These are phyloP conservation scores for Penicillium sp. DNA, from an alignment of 2,329 filamentous ascomycete species.

Conservation along the genomic window DNA sequence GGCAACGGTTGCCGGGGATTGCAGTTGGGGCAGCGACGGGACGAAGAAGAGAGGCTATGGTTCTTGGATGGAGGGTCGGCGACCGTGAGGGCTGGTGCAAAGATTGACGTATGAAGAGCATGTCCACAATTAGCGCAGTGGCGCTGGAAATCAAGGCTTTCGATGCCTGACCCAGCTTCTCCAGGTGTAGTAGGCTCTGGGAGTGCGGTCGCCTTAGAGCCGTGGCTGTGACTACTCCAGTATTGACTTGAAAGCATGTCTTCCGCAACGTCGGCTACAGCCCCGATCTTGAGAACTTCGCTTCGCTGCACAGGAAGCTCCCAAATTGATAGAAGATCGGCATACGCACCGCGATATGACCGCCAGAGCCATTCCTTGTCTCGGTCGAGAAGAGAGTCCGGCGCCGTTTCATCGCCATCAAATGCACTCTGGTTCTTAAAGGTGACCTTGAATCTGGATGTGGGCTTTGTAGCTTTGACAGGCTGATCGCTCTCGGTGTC, in stretches of 20 bases:
- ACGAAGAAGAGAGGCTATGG: conserved; percentile 15
- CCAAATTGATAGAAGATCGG: conserved; percentile 60
- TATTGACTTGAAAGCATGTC: conserved; percentile 21
- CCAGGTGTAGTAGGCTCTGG: conserved; percentile 18
- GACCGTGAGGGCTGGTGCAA: conserved; percentile 22
- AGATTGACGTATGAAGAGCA: conserved; percentile 37
- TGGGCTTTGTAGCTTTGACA: conserved; percentile 24
- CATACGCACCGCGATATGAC: conserved; percentile 57
- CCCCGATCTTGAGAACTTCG: conserved; percentile 59
- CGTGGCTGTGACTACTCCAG: conserved; percentile 24
- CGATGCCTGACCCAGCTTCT: conserved; percentile 11
- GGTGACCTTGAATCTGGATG: conserved; percentile 46
- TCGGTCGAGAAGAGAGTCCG: conserved; percentile 50
- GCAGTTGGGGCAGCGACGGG: conserved; percentile 36
- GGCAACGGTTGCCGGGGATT: conserved; percentile 33
- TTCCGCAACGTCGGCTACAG: conserved; percentile 38
- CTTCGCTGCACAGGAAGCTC: conserved; percentile 53
- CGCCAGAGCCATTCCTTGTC: conserved; percentile 48
- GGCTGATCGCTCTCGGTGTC: conserved; percentile 40
- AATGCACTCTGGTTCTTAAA: conserved; percentile 59
- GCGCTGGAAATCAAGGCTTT: conserved; percentile 42
- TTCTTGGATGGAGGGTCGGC: conserved; percentile 21
- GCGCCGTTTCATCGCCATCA: conserved; percentile 50
- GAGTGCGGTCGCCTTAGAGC: conserved; percentile 26
- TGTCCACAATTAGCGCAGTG: conserved; percentile 44